phyloP scores from a whole-genome alignment of 805 yeast species.

The Candida sonorensis region DNA sequence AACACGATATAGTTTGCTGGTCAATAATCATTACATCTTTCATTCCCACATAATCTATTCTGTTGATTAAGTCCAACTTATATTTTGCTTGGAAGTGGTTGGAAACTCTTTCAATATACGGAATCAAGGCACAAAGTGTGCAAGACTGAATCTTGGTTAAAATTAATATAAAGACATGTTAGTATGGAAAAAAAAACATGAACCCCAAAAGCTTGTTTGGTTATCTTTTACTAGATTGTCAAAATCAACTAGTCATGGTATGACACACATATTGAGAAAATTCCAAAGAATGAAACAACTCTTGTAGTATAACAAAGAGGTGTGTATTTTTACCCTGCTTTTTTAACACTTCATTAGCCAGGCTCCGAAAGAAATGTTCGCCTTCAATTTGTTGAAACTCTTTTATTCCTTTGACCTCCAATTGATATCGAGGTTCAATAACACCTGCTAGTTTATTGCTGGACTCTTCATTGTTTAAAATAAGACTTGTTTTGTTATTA shows the following conservation, averaged over 20 bases:
- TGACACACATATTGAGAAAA: constrained; percentile 5
- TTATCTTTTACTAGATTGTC: no score
- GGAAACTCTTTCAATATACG: constrained; percentile 4
- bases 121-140: constrained; percentile 4
- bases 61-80: constrained; percentile 3
- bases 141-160: constrained; percentile 3
- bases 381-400: constrained; percentile 10
- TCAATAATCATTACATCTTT: constrained; percentile 21
- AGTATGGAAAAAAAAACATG: neutral
- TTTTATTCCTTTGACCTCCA: constrained; percentile 8
- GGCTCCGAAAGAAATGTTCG: no score
- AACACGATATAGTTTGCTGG: constrained; percentile 21
- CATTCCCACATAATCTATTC: constrained; percentile 1
- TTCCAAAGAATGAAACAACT: constrained; percentile 1
- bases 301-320: no score
- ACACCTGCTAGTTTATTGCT: no score
- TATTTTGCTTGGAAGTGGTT: neutral
- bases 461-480: no score
- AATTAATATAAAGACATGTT: neutral
- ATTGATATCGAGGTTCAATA: neutral
- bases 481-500: constrained; percentile 3
- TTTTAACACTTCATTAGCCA: no score
- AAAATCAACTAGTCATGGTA: no score
- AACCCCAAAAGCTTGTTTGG: no score
- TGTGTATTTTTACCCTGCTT: no score